These are phyloP conservation scores for Yamadazyma takamatsuzukensis DNA, from an alignment of 805 yeast genomes.

Conservation along the genomic window DNA sequence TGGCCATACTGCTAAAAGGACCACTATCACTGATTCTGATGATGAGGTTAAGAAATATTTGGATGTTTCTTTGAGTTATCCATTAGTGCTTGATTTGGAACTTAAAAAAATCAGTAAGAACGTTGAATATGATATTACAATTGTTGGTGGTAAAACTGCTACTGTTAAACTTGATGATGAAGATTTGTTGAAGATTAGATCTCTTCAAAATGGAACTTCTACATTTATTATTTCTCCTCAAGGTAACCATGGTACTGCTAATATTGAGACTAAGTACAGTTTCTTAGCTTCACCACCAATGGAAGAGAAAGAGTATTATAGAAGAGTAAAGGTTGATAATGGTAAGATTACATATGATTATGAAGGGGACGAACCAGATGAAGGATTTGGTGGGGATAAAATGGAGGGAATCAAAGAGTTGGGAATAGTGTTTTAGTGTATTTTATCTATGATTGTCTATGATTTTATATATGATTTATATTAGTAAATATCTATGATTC, in stretches of 20 bases:
- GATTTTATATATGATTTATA: too few relatives aligned
- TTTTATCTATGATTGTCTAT: too few relatives aligned
- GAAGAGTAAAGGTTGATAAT: slow-evolving; percentile 31
- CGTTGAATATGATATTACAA: slow-evolving; percentile 1
- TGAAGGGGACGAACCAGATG: background rate
- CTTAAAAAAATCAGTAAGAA: background rate
- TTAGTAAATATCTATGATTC: too few relatives aligned
- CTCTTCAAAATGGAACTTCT: slow-evolving; percentile 30
- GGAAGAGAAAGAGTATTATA: slow-evolving; percentile 16
- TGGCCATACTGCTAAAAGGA: slow-evolving; percentile 9
- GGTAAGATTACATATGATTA: slow-evolving; percentile 11
- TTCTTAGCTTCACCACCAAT: slow-evolving; percentile 18
- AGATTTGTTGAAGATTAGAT: slow-evolving; percentile 1
- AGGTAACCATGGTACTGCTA: slow-evolving; percentile 30
- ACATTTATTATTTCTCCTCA: slow-evolving; percentile 17
- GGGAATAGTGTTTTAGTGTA: too few relatives aligned
- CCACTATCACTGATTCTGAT: background rate
- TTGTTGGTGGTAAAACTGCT: slow-evolving; percentile 1
- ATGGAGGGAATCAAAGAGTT: background rate
- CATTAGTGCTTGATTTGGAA: slow-evolving; percentile 20
- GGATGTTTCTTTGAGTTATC: slow-evolving; percentile 20
- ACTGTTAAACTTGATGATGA: slow-evolving; percentile 1
- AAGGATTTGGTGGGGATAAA: background rate
- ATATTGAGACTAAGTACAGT: slow-evolving; percentile 28
- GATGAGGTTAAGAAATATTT: background rate